phyloP scores from a whole-genome alignment of 2,329 filamentous ascomycete genomes.

The Pyricularia sp. region DNA sequence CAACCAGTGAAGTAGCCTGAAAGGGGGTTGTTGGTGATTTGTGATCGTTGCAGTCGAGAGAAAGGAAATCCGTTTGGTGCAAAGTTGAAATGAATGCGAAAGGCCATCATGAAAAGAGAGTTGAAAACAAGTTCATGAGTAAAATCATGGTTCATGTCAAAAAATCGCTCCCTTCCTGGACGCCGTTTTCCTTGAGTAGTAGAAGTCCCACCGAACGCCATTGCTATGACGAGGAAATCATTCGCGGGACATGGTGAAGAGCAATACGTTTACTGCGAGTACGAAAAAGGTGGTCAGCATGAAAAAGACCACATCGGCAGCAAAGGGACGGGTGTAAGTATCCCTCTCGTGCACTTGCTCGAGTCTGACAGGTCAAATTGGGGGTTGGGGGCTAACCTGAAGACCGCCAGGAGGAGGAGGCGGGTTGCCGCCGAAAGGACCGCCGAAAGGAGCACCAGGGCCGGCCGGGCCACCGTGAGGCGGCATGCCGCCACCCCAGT shows the following conservation, averaged over 20 bases:
- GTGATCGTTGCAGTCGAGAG: not conserved
- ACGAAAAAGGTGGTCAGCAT: not conserved
- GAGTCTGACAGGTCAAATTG: not conserved
- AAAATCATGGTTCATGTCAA: not conserved
- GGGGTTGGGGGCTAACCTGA: constrained; percentile 7
- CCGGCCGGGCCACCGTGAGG: constrained; percentile 27
- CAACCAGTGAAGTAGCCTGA: not conserved
- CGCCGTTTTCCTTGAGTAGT: constrained; percentile 3
- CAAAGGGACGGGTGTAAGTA: not conserved
- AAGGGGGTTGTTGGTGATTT: not conserved
- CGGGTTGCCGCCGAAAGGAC: constrained; percentile 34
- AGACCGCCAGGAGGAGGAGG: constrained; percentile 22
- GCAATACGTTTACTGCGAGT: constrained; percentile 3
- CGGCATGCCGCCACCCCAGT: constrained; percentile 35
- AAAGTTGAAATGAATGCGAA: not conserved
- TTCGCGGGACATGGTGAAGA: constrained; percentile 12
- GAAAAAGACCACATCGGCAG: not conserved
- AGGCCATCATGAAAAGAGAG: constrained; percentile 1
- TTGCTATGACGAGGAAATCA: constrained; percentile 14
- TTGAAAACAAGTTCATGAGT: constrained; percentile 1
- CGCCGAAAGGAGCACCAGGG: constrained; percentile 30
- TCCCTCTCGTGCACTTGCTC: not conserved
- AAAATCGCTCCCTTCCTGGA: constrained; percentile 2
- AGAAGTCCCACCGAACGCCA: constrained; percentile 13
- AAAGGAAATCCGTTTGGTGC: not conserved